Evolutionary conservation across 176 grass and related monocot genomes (phyloP).

Genomic region (Pontederia paniculata): DNA sequence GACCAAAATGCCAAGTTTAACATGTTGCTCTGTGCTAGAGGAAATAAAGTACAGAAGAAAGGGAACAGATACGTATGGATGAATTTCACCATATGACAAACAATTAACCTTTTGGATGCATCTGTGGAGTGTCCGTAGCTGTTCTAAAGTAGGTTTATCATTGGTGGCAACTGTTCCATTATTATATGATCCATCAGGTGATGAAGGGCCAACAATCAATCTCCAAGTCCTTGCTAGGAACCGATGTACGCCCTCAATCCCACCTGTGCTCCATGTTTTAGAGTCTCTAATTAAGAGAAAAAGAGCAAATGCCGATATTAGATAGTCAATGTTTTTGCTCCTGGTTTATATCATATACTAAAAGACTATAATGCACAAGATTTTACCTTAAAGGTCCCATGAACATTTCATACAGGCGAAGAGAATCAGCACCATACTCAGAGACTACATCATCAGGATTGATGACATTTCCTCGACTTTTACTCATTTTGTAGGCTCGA

Average conservation of each 20-base stretch:
- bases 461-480: slow-evolving; percentile 95
- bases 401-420: slow-evolving; percentile 98
- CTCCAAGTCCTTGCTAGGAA: slow-evolving; percentile 96
- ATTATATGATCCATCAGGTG: slow-evolving; percentile 62
- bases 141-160: slow-evolving; percentile 54
- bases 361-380: background rate
- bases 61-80: too few species aligned
- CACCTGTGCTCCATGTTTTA: slow-evolving; percentile 91
- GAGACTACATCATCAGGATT: slow-evolving; percentile 97
- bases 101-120: slow-evolving; percentile 68
- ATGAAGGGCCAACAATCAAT: slow-evolving; percentile 59
- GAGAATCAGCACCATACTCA: slow-evolving; percentile 95
- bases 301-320: background rate
- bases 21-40: too few species aligned
- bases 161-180: slow-evolving; percentile 44
- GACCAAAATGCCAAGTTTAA: too few species aligned
- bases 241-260: slow-evolving; percentile 90
- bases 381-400: slow-evolving; percentile 92
- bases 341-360: background rate
- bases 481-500: slow-evolving; percentile 96
- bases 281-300: slow-evolving; percentile 44
- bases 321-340: background rate
- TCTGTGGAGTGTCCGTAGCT: slow-evolving; percentile 77
- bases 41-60: too few species aligned
- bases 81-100: background rate